Percentiles rank a stretch among this genome's conserved stretches.
Evolutionary conservation across 2,329 filamentous ascomycete species (phyloP).

Genomic region (Fragosphaeria purpurea): DNA sequence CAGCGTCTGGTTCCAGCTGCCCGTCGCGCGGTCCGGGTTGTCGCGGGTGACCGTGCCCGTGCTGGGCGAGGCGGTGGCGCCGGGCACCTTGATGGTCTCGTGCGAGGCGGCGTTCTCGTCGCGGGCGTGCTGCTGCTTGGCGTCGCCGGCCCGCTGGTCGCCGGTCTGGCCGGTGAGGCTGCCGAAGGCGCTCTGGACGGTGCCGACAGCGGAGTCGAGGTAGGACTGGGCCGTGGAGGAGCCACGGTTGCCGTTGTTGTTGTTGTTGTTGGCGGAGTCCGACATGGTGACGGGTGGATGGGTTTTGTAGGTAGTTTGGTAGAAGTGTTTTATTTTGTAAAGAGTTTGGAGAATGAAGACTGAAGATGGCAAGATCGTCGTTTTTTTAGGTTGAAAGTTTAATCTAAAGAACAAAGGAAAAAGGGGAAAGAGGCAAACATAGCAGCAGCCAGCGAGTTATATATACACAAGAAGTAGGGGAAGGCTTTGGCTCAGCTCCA

Average conservation of each 20-base stretch:
- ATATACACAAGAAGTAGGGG: too few species aligned
- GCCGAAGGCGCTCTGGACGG: slow-evolving; percentile 62
- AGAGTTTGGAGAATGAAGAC: too few species aligned
- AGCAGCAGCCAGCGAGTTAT: too few species aligned
- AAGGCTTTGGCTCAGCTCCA: too few species aligned
- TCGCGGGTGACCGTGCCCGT: slow-evolving; percentile 63
- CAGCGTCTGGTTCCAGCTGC: slow-evolving; percentile 81
- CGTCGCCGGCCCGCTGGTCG: slow-evolving; percentile 56
- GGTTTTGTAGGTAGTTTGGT: too few species aligned
- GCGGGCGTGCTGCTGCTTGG: slow-evolving; percentile 54
- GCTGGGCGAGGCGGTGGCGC: slow-evolving; percentile 52
- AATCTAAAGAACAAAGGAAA: too few species aligned
- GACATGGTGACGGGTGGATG: slow-evolving; percentile 24
- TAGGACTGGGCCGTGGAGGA: slow-evolving; percentile 74
- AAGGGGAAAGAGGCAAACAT: too few species aligned
- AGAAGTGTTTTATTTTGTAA: too few species aligned
- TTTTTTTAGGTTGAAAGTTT: too few species aligned
- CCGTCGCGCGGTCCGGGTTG: slow-evolving; percentile 58
- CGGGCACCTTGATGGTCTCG: slow-evolving; percentile 62
- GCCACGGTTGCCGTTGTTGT: slow-evolving; percentile 22
- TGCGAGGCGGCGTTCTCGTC: slow-evolving; percentile 66
- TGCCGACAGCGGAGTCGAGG: slow-evolving; percentile 61
- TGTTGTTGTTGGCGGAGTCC: slow-evolving; percentile 2
- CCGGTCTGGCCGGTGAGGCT: slow-evolving; percentile 60
- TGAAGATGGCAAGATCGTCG: too few species aligned